These are phyloP conservation scores for Aleurites moluccanus DNA, from an alignment of 441 rosid genomes.

Conservation along the genomic window DNA sequence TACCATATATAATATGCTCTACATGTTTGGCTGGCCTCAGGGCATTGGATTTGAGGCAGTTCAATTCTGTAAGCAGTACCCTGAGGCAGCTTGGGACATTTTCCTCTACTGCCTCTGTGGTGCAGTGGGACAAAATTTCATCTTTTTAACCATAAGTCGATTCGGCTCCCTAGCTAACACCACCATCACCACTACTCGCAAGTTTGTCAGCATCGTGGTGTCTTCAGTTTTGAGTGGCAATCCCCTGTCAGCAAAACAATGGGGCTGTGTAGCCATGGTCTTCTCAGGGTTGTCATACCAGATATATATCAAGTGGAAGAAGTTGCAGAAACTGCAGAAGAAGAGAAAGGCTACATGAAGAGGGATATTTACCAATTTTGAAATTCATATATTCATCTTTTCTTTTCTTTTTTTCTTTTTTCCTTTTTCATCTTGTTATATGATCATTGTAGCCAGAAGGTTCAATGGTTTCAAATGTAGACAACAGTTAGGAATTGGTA, in stretches of 20 bases:
- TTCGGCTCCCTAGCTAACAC: slow-evolving; percentile 94
- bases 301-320: slow-evolving; percentile 87
- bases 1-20: slow-evolving; percentile 77
- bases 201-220: slow-evolving; percentile 87
- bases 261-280: slow-evolving; percentile 93
- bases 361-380: too few relatives aligned
- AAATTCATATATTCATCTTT: too few relatives aligned
- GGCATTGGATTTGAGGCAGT: slow-evolving; percentile 73
- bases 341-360: slow-evolving; percentile 62
- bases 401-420: slow-evolving; percentile 3
- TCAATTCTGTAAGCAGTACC: slow-evolving; percentile 77
- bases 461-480: slow-evolving; percentile 24
- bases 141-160: slow-evolving; percentile 84
- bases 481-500: slow-evolving; percentile 21
- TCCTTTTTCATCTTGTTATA: slow-evolving; percentile 12
- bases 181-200: slow-evolving; percentile 91
- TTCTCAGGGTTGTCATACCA: slow-evolving; percentile 93
- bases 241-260: slow-evolving; percentile 79
- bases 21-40: slow-evolving; percentile 84
- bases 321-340: slow-evolving; percentile 67
- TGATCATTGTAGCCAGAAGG: slow-evolving; percentile 26
- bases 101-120: slow-evolving; percentile 84
- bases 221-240: slow-evolving; percentile 89
- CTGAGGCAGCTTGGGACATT: slow-evolving; percentile 93
- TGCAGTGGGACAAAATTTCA: slow-evolving; percentile 95